Conservation (phyloP, 495 filamentous ascomycete genomes). For the Neurospora sp. region DNA sequence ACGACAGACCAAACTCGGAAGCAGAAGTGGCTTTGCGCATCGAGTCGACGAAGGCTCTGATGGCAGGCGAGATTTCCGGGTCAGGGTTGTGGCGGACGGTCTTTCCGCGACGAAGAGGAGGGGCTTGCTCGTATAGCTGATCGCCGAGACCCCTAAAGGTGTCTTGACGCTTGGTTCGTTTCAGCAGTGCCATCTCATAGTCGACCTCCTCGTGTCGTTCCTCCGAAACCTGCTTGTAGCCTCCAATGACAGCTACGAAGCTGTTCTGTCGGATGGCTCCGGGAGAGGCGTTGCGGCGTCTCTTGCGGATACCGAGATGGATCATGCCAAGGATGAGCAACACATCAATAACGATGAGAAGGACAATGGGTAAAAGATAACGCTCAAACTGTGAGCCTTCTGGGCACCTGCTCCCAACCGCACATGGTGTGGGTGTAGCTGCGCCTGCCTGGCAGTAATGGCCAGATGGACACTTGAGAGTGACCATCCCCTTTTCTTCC, state of each 20-base stretch:
- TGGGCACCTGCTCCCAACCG: slow-evolving; percentile 30
- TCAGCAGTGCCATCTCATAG: slow-evolving; percentile 19
- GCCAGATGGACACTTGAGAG: slow-evolving; percentile 30
- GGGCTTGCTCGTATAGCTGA: neutral
- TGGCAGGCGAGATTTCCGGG: slow-evolving; percentile 23
- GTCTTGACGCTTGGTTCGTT: slow-evolving; percentile 16
- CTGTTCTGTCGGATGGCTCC: neutral
- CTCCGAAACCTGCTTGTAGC: slow-evolving; percentile 25
- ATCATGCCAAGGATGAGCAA: slow-evolving; percentile 23
- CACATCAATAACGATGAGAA: slow-evolving; percentile 33
- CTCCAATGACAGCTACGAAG: neutral
- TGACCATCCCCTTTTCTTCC: slow-evolving; percentile 17
- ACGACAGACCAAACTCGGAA: slow-evolving; percentile 40
- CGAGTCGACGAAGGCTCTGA: slow-evolving; percentile 39
- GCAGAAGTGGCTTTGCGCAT: slow-evolving; percentile 40
- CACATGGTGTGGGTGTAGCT: slow-evolving; percentile 30
- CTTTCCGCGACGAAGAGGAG: neutral
- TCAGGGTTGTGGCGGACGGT: slow-evolving; percentile 19
- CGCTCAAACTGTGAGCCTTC: slow-evolving; percentile 24
- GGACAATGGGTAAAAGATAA: slow-evolving; percentile 29
- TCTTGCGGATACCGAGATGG: slow-evolving; percentile 17
- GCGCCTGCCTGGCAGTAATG: slow-evolving; percentile 37
- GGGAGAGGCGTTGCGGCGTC: slow-evolving; percentile 4
- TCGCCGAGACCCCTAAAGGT: neutral
- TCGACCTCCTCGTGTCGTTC: slow-evolving; percentile 14